Conservation (phyloP, 305 asterid species). For the Rubia tinctorum region DNA sequence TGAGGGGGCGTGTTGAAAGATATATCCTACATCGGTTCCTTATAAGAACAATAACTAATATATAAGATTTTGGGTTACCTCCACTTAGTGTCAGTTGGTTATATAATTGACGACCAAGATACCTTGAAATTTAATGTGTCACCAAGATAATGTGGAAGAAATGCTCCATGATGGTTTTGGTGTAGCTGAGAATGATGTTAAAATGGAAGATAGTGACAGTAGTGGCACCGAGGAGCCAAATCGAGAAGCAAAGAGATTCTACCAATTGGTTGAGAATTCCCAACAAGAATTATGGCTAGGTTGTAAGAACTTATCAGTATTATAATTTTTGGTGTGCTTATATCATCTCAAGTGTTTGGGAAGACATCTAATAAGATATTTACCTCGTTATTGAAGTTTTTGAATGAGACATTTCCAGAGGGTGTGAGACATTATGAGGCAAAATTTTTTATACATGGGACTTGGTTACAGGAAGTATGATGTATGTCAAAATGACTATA, state of each 20-base stretch:
- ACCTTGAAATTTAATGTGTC: too few species aligned
- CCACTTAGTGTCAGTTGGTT: too few species aligned
- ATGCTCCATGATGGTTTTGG: background rate
- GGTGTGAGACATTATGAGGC: background rate
- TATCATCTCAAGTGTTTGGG: constrained; percentile 11
- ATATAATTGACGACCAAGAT: too few species aligned
- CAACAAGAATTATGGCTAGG: constrained; percentile 2
- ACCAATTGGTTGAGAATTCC: constrained; percentile 12
- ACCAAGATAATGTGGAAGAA: background rate
- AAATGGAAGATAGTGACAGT: background rate
- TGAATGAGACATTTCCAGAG: background rate
- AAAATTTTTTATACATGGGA: too few species aligned
- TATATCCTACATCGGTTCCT: too few species aligned
- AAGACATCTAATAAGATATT: constrained; percentile 2
- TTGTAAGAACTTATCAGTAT: constrained; percentile 11
- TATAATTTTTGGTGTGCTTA: constrained; percentile 9
- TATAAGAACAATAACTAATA: too few species aligned
- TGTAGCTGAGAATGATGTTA: background rate
- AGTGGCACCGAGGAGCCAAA: constrained; percentile 7
- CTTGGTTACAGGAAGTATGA: too few species aligned
- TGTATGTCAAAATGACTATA: background rate
- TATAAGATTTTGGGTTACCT: too few species aligned
- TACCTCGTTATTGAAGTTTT: background rate
- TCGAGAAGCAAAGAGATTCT: constrained; percentile 12
- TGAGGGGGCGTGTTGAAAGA: too few species aligned